Evolutionary conservation across 805 yeast genomes (phyloP).

Genomic region (Komagataella ulmi): DNA sequence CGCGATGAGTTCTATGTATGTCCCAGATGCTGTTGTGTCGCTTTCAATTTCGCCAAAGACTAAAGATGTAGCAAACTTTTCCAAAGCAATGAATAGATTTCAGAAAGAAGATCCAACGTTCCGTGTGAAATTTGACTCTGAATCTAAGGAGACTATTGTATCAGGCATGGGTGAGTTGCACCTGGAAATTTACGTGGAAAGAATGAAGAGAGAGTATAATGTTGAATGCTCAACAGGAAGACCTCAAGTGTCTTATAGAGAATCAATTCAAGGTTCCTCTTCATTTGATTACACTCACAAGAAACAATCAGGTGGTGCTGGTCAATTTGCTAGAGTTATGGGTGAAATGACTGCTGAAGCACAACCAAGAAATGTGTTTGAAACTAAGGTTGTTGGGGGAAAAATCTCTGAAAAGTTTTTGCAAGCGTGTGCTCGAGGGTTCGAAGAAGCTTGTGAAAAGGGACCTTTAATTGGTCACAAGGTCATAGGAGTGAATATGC

Average conservation of each 20-base stretch:
- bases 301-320: constrained; percentile 99
- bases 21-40: constrained; percentile 97
- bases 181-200: constrained; percentile 92
- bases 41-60: constrained; percentile 80
- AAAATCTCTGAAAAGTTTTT: constrained; percentile 91
- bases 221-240: constrained; percentile 92
- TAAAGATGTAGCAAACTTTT: constrained; percentile 78
- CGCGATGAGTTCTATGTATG: constrained; percentile 96
- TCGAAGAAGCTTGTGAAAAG: constrained; percentile 86
- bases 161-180: constrained; percentile 99
- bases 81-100: constrained; percentile 94
- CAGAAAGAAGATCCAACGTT: constrained; percentile 99
- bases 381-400: constrained; percentile 90
- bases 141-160: constrained; percentile 87
- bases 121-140: constrained; percentile 80
- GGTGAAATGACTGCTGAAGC: constrained; percentile 39
- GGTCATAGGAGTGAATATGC: constrained; percentile 87
- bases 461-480: constrained; percentile 95
- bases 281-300: constrained; percentile 90
- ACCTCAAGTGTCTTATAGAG: constrained; percentile 98
- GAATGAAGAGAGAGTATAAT: constrained; percentile 95
- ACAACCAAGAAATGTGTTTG: constrained; percentile 45
- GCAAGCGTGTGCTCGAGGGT: constrained; percentile 90
- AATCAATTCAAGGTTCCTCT: constrained; percentile 63
- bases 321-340: constrained; percentile 95